These are phyloP conservation scores for Myxozyma melibiosi DNA, from an alignment of 805 yeast species.

Conservation along the genomic window DNA sequence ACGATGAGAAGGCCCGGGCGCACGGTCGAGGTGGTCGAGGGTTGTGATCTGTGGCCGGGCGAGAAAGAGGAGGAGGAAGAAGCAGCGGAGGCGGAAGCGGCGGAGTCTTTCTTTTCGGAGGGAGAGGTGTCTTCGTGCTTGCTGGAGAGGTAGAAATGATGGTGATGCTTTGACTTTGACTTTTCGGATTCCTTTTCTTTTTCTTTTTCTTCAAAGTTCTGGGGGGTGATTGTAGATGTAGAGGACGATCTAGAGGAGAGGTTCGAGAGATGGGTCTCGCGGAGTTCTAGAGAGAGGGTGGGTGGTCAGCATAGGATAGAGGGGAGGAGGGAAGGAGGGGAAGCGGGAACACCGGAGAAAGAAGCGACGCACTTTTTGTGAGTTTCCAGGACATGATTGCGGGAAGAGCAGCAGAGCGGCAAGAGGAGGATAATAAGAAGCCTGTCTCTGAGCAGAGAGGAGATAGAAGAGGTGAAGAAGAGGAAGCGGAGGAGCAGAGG, in stretches of 20 bases:
- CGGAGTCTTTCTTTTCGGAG: not conserved
- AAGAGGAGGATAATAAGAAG: not conserved
- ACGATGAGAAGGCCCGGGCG: constrained; percentile 77
- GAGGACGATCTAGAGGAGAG: constrained; percentile 36
- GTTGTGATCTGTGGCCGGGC: constrained; percentile 18
- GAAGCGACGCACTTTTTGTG: constrained; percentile 45
- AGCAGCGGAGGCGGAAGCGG: not conserved
- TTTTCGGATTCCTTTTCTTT: constrained; percentile 4
- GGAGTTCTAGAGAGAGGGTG: constrained; percentile 40
- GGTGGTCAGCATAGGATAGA: not conserved
- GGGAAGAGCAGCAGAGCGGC: not conserved
- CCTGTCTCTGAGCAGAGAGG: not conserved
- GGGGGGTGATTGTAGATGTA: constrained; percentile 31
- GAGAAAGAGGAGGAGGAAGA: constrained; percentile 8
- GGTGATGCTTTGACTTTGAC: constrained; percentile 19
- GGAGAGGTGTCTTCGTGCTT: constrained; percentile 19
- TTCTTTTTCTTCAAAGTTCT: constrained; percentile 9
- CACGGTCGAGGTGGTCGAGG: constrained; percentile 35
- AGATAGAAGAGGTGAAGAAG: not conserved
- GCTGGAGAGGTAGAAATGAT: constrained; percentile 19
- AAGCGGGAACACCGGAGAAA: not conserved
- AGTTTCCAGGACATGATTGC: constrained; percentile 46
- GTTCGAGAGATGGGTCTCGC: constrained; percentile 46
- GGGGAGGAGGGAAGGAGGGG: not conserved
- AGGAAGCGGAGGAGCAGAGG: not conserved